Conservation (phyloP, 495 filamentous ascomycete species). For the Halenospora varia region DNA sequence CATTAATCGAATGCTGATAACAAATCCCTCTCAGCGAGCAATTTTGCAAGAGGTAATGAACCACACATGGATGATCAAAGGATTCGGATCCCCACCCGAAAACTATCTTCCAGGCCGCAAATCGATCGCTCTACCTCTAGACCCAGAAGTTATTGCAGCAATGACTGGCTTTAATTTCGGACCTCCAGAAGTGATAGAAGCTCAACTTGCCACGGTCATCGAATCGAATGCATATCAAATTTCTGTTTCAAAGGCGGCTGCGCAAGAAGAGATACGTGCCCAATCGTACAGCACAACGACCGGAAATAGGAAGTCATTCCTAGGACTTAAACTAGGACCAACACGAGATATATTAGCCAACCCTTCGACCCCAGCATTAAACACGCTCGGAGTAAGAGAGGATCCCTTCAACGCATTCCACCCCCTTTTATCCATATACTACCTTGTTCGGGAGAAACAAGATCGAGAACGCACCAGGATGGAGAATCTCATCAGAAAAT, state of each 20-base stretch:
- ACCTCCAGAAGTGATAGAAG: slow-evolving; percentile 71
- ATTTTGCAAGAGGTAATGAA: slow-evolving; percentile 89
- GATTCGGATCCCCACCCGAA: slow-evolving; percentile 79
- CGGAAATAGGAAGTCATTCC: slow-evolving; percentile 81
- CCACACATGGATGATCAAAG: slow-evolving; percentile 97
- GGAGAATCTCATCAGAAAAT: no score
- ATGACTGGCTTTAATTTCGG: slow-evolving; percentile 99
- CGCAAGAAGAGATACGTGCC: slow-evolving; percentile 59
- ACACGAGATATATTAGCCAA: slow-evolving; percentile 80
- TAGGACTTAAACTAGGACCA: slow-evolving; percentile 98
- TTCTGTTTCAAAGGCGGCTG: slow-evolving; percentile 58
- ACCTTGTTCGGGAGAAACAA: slow-evolving; percentile 90
- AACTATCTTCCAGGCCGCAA: slow-evolving; percentile 84
- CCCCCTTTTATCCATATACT: slow-evolving; percentile 91
- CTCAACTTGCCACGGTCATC: slow-evolving; percentile 77
- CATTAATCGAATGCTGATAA: slow-evolving; percentile 94
- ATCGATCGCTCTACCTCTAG: slow-evolving; percentile 78
- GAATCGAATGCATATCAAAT: slow-evolving; percentile 89
- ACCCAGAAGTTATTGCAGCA: slow-evolving; percentile 75
- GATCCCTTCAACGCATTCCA: slow-evolving; percentile 94
- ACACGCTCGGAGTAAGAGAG: slow-evolving; percentile 70
- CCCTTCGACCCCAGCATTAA: slow-evolving; percentile 83
- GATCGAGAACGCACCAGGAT: no score
- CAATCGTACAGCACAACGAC: slow-evolving; percentile 66
- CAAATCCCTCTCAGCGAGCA: slow-evolving; percentile 83